Conservation (phyloP, 192 early-diverging fungal genomes). For the Backusella liffmaniae region DNA sequence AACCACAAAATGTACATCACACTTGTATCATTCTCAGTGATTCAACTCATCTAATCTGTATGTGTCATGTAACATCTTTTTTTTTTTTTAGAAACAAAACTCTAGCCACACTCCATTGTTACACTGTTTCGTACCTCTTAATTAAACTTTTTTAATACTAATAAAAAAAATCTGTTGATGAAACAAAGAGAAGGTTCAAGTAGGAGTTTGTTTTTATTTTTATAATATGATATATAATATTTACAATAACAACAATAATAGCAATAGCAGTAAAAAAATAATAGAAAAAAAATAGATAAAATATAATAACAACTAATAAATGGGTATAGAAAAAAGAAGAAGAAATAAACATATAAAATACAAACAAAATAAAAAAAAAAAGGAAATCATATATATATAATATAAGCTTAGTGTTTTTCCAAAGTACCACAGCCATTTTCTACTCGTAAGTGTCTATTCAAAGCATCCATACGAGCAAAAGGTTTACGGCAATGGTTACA, state of each 20-base stretch:
- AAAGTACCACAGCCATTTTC: constrained; percentile 26
- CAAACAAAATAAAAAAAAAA: not conserved
- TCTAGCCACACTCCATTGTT: not conserved
- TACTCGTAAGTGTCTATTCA: constrained; percentile 60
- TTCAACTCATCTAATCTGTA: not conserved
- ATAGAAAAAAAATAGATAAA: not conserved
- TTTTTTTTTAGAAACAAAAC: not conserved
- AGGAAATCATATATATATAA: not conserved
- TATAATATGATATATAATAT: not conserved
- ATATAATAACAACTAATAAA: constrained; percentile 1
- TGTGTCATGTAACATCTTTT: not conserved
- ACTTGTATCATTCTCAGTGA: not conserved
- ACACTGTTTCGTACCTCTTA: not conserved
- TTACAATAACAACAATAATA: not conserved
- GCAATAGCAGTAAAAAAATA: not conserved
- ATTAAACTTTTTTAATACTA: not conserved
- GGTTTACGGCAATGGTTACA: constrained; percentile 66
- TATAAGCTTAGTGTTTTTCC: not conserved
- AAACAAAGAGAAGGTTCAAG: not conserved
- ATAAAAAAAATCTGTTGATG: not conserved
- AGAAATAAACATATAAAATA: not conserved
- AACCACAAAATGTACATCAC: not conserved
- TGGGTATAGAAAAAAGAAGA: not conserved
- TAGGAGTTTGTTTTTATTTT: not conserved
- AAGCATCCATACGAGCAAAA: constrained; percentile 76